These are phyloP conservation scores for Ascochyta viciae-villosae DNA, from an alignment of 2,329 filamentous ascomycete species.

Conservation along the genomic window DNA sequence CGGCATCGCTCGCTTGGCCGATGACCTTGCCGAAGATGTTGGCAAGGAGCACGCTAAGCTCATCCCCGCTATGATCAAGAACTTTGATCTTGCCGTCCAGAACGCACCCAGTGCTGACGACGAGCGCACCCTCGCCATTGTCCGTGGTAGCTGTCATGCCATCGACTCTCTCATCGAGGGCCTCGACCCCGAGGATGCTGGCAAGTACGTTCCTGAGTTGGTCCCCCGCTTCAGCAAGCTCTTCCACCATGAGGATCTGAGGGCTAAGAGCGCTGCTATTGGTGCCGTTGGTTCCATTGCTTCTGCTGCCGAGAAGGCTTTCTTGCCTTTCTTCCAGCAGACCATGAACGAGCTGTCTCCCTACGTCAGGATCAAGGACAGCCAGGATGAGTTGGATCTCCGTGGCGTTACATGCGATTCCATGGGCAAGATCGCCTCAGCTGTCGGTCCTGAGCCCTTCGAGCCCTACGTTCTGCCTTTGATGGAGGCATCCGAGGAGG, in stretches of 20 bases:
- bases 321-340: conserved; percentile 88
- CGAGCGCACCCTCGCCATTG: conserved; percentile 82
- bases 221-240: conserved; percentile 85
- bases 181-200: conserved; percentile 80
- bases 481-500: conserved; percentile 92
- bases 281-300: conserved; percentile 92
- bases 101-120: conserved; percentile 68
- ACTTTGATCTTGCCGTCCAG: conserved; percentile 80
- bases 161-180: conserved; percentile 91
- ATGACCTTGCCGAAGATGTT: conserved; percentile 92
- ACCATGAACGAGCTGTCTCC: conserved; percentile 89
- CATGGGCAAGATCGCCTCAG: conserved; percentile 88
- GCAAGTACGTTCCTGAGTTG: conserved; percentile 80
- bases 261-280: conserved; percentile 87
- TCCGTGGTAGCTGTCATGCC: conserved; percentile 87
- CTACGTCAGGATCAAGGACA: conserved; percentile 86
- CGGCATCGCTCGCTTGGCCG: conserved; percentile 86
- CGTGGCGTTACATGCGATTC: conserved; percentile 90
- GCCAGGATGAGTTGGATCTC: conserved; percentile 86
- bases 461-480: conserved; percentile 89
- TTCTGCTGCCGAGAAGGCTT: conserved; percentile 79
- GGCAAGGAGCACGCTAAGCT: conserved; percentile 83
- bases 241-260: conserved; percentile 82
- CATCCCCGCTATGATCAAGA: conserved; percentile 84
- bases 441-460: conserved; percentile 85